Evolutionary conservation across 2,329 filamentous ascomycete genomes (phyloP).

Genomic region (Xylariaceae sp.): DNA sequence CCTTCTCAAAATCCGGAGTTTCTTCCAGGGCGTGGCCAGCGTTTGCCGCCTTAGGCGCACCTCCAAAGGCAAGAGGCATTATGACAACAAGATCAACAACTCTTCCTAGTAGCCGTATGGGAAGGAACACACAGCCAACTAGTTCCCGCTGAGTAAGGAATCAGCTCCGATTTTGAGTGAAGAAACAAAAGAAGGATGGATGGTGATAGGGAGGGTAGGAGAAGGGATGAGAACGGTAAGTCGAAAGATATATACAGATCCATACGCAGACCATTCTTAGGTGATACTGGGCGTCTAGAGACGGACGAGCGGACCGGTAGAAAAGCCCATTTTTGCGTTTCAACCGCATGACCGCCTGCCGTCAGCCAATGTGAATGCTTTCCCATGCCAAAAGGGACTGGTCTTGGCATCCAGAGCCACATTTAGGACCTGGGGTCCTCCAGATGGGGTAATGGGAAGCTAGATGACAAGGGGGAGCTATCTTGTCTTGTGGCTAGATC

Average conservation of each 20-base stretch:
- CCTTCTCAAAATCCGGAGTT: constrained; percentile 46
- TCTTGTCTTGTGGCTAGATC: constrained; percentile 10
- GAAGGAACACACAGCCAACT: too few relatives aligned
- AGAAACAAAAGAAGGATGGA: constrained; percentile 4
- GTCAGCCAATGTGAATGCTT: constrained; percentile 5
- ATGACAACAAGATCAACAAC: too few relatives aligned
- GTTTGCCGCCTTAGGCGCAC: constrained; percentile 13
- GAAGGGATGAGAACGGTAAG: constrained; percentile 8
- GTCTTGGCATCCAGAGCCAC: constrained; percentile 14
- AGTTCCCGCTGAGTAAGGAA: background rate
- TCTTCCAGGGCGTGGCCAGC: constrained; percentile 38
- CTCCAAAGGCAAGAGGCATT: too few relatives aligned
- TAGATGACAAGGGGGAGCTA: constrained; percentile 12
- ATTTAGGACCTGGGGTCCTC: constrained; percentile 17
- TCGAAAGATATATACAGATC: constrained; percentile 24
- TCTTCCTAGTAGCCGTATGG: too few relatives aligned
- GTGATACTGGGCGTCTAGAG: constrained; percentile 15
- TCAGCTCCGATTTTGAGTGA: constrained; percentile 3
- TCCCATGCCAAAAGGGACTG: constrained; percentile 25
- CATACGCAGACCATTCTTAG: constrained; percentile 7
- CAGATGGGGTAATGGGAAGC: constrained; percentile 11
- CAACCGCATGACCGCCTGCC: constrained; percentile 15
- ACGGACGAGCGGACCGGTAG: constrained; percentile 31
- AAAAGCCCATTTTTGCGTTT: constrained; percentile 16
- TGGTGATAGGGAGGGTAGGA: constrained; percentile 2